Percentiles rank a stretch among this genome's conserved stretches.
Conservation (phyloP, 306 rosid species). For the Vicia sativa region DNA sequence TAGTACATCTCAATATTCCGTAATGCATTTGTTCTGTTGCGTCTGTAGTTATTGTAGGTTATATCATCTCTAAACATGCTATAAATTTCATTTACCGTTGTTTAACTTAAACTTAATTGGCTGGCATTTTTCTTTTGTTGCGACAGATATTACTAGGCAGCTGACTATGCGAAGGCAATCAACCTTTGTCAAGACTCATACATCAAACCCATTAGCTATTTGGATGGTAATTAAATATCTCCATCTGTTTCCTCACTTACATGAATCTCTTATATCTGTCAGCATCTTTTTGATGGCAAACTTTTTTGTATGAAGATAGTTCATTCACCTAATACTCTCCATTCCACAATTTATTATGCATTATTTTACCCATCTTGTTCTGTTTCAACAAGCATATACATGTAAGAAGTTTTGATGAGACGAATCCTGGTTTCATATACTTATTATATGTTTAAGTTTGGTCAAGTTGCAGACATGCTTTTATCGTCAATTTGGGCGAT, state of each 20-base stretch:
- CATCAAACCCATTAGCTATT: constrained; percentile 65
- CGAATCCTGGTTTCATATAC: constrained; percentile 32
- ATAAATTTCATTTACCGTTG: constrained; percentile 15
- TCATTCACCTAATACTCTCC: background rate
- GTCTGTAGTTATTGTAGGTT: background rate
- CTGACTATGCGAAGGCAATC: constrained; percentile 82
- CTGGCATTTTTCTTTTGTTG: constrained; percentile 37
- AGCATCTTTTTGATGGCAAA: constrained; percentile 1
- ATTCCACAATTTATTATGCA: background rate
- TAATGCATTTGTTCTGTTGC: constrained; percentile 16
- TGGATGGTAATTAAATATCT: constrained; percentile 78
- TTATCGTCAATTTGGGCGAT: constrained; percentile 88
- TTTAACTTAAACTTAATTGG: constrained; percentile 17
- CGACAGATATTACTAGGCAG: constrained; percentile 70
- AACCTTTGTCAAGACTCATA: constrained; percentile 67
- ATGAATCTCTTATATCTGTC: constrained; percentile 5
- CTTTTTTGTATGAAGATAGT: constrained; percentile 1
- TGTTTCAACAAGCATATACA: constrained; percentile 22
- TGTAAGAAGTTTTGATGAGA: constrained; percentile 18
- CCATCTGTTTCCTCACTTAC: constrained; percentile 19
- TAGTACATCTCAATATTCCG: background rate
- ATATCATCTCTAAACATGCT: constrained; percentile 2
- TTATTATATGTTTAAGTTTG: constrained; percentile 36
- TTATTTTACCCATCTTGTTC: constrained; percentile 23
- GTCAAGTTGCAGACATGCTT: constrained; percentile 71